Base-by-base conservation (phyloP, 2,329 filamentous ascomycete genomes). In the Colletotrichum eremochloae region DNA sequence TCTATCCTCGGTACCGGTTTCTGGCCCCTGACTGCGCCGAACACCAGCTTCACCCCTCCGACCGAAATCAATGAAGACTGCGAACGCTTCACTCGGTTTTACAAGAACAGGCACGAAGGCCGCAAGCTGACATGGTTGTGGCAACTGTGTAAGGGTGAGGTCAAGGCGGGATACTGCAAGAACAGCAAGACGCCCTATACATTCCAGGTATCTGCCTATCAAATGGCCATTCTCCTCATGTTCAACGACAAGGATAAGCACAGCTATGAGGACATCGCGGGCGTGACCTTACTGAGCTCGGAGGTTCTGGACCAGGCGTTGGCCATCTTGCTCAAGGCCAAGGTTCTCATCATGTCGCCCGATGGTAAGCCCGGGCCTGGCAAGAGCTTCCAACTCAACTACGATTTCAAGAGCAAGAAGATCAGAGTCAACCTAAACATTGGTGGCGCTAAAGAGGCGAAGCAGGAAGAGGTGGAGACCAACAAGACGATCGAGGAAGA, bases 401-500 rank as follows among this genome's bases (percentile, higher is more conserved):
- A 95, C 76, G 94, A 95, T 80, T 98, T 98, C 87, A 98, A 97
- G 89, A 95, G 92, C 86, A 99, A 99, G 89, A 99, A 98, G 87
- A 92, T 98, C 77, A 95, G 97, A 79, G 92, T 98, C 78, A 99
- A 99, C 80, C 87, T 99, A 66, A 99, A 99, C 82, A 92, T 98
- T 67, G 93, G 92, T 69, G 95, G 97, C 84, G 96, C 97, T 85
- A 93, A 95, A 44, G 97, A 99, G 84, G 92, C 96, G 80, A 98
- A 98, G 88, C 94, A 96, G 75, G 96, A 99, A 82, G 93, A 95
- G 75, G 95, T 94, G 74, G 96, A 99, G 80, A 99, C 96, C 8
- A 97, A 98, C 87, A 99, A 99, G 90, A 98, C 95, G 3, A 98
- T 99, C 77, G 96, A 99, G 85, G 96, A 99, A 83, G 96, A 99